Base-by-base conservation (phyloP, 176 grass and related monocot genomes). In the Canna indica region DNA sequence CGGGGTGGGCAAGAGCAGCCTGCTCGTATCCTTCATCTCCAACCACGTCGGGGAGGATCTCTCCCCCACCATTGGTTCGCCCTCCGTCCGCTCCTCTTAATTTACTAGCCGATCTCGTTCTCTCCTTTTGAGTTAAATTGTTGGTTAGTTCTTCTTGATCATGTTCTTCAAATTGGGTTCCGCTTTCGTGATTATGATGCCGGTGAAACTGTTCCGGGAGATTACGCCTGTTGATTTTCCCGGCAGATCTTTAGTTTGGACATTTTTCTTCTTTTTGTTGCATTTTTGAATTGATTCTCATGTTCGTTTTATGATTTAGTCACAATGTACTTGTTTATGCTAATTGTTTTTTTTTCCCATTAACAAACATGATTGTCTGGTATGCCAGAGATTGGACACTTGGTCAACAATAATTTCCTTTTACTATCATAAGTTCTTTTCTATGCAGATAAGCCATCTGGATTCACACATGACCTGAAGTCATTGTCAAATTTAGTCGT, bases 1-100 rank as follows among this genome's bases (percentile, higher is more conserved):
- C 61, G 74, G 60, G 31, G 74, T 76, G 20, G 74, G 74, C 44
- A 76, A 76, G 74, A 76, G 74, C 60, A 76, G 74, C 39, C 74
- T 76, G 18, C 74, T 76, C n/a, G 74, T 76, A 44, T 66, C 39
- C 74, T 76, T 76, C 74, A 76, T 76, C 61, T 76, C 74, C 42
- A 76, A 67, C 45, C 60, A 76, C n/a, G 39, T 67, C 61, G 63
- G 17, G 14, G 61, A 67, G 1, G 74, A 76, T 53, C 74, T 76
- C 64, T 27, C 74, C n/a, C 74, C 74, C 5, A 76, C 74, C 28
- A 53, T 76, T 29, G 74, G 74, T 76, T 35, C 50, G 12, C 1
- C 15, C 9, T 7, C 7, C 6, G 14, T 56, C 3, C 26, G 29
- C 15, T 5, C 30, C 34, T 18, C 7, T 6, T 44, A 9, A 6